A percentile compares a stretch with the other conserved stretches of the same genome.
Evolutionary conservation across 352 stramenopile genomes (phyloP).

Genomic region (Globisporangium acanthophoron): DNA sequence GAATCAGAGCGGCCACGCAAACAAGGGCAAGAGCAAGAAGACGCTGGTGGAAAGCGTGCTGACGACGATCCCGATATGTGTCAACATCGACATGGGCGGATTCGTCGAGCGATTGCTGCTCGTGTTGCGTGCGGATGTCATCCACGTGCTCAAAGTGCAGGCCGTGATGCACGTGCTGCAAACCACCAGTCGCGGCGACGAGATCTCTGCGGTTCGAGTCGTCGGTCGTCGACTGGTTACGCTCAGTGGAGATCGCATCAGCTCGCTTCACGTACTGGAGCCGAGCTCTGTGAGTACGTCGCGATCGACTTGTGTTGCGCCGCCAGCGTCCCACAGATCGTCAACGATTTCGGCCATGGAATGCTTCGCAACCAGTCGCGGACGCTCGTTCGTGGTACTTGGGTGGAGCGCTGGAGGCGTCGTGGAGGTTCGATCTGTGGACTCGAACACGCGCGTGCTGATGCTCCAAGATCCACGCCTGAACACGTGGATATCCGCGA

Average conservation of each 20-base stretch:
- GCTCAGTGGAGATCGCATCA: constrained; percentile 7
- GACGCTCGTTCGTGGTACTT: constrained; percentile 24
- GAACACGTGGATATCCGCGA: constrained; percentile 30
- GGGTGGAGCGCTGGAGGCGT: constrained; percentile 50
- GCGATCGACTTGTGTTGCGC: background rate
- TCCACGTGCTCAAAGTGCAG: constrained; percentile 71
- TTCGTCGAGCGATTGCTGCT: constrained; percentile 50
- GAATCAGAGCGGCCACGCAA: constrained; percentile 9
- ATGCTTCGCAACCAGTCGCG: background rate
- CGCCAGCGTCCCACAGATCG: constrained; percentile 1
- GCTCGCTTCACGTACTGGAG: constrained; percentile 4
- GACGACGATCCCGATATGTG: constrained; percentile 24
- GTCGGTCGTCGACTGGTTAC: constrained; percentile 10
- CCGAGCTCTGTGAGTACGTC: background rate
- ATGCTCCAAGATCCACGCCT: constrained; percentile 44
- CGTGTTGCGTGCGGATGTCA: constrained; percentile 39
- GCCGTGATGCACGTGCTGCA: constrained; percentile 29
- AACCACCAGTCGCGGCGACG: constrained; percentile 11
- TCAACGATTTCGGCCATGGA: constrained; percentile 19
- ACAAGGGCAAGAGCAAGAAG: constrained; percentile 4
- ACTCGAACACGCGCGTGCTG: constrained; percentile 16
- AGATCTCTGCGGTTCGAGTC: constrained; percentile 16
- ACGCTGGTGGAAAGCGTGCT: constrained; percentile 13
- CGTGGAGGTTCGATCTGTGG: constrained; percentile 28
- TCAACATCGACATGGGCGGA: constrained; percentile 44